A percentile compares a stretch with the other conserved stretches of the same genome.
phyloP scores from a whole-genome alignment of 345 rosid species.

The Anastatica hierochuntica region DNA sequence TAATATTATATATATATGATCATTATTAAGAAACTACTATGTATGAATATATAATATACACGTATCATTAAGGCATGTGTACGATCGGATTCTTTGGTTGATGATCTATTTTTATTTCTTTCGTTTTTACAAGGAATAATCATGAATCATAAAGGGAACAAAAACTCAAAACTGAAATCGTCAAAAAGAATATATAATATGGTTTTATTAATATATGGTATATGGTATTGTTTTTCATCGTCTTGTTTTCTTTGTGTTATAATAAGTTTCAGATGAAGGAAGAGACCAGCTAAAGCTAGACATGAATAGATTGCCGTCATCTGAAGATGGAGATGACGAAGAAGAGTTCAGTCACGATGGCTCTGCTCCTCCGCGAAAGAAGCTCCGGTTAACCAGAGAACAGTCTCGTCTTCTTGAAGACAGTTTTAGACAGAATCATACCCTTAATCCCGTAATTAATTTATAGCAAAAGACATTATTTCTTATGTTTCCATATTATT shows the following conservation, averaged over 20 bases:
- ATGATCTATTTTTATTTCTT: not conserved
- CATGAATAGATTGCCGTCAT: slow-evolving; percentile 25
- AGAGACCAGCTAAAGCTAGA: slow-evolving; percentile 27
- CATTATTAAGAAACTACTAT: not conserved
- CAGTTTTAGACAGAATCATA: slow-evolving; percentile 83
- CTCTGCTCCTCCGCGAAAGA: slow-evolving; percentile 69
- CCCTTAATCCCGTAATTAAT: slow-evolving; percentile 58
- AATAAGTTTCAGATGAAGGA: slow-evolving; percentile 40
- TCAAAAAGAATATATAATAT: not conserved
- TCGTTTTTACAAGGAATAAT: slow-evolving; percentile 1
- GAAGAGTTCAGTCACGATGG: slow-evolving; percentile 31
- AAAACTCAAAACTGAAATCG: not conserved
- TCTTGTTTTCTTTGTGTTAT: not conserved
- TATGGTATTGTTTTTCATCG: not conserved
- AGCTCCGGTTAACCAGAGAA: slow-evolving; percentile 83
- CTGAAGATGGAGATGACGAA: slow-evolving; percentile 24
- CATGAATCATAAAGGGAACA: not conserved
- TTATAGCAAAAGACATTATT: too few species aligned
- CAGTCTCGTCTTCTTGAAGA: slow-evolving; percentile 95
- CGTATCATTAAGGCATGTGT: not conserved
- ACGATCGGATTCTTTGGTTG: not conserved
- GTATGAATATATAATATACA: not conserved
- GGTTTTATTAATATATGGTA: too few species aligned
- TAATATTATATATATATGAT: not conserved
- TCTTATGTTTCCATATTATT: not conserved